Evolutionary conservation across 2,329 filamentous ascomycete genomes (phyloP).

Genomic region (Colletotrichum chlorophyti): DNA sequence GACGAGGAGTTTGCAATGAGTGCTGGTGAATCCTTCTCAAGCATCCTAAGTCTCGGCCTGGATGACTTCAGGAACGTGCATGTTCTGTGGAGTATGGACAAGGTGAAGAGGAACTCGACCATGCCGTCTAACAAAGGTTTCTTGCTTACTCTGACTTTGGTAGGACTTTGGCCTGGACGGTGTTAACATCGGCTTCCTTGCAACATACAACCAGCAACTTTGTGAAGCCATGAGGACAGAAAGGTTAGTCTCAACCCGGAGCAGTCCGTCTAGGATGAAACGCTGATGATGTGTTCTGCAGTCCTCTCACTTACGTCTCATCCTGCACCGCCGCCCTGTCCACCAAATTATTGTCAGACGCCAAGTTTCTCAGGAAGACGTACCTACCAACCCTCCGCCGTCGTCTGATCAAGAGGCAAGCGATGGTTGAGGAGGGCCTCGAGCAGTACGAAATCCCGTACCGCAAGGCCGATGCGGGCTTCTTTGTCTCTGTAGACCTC

Average conservation of each 20-base stretch:
- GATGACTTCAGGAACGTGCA: constrained; percentile 7
- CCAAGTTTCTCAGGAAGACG: constrained; percentile 8
- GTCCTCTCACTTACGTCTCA: not conserved
- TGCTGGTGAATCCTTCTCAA: not conserved
- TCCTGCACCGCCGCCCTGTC: not conserved
- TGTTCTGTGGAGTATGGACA: constrained; percentile 14
- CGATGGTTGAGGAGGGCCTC: not conserved
- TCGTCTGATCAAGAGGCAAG: constrained; percentile 2
- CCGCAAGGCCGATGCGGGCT: constrained; percentile 7
- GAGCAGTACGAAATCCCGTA: not conserved
- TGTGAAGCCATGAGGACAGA: not conserved
- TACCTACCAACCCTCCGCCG: not conserved
- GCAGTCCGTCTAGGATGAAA: not conserved
- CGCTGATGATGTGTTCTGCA: not conserved
- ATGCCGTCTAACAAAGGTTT: not conserved
- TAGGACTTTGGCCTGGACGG: constrained; percentile 10
- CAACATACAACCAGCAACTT: constrained; percentile 4
- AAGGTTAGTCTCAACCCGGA: not conserved
- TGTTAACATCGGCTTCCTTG: not conserved
- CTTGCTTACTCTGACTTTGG: not conserved
- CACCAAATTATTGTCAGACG: constrained; percentile 4
- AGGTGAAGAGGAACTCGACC: not conserved
- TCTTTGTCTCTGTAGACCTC: constrained; percentile 16
- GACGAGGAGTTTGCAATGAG: constrained; percentile 17
- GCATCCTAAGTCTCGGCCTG: constrained; percentile 13